Evolutionary conservation across 2,329 filamentous ascomycete species (phyloP).

Genomic region (Coniochaeta hoffmannii): DNA sequence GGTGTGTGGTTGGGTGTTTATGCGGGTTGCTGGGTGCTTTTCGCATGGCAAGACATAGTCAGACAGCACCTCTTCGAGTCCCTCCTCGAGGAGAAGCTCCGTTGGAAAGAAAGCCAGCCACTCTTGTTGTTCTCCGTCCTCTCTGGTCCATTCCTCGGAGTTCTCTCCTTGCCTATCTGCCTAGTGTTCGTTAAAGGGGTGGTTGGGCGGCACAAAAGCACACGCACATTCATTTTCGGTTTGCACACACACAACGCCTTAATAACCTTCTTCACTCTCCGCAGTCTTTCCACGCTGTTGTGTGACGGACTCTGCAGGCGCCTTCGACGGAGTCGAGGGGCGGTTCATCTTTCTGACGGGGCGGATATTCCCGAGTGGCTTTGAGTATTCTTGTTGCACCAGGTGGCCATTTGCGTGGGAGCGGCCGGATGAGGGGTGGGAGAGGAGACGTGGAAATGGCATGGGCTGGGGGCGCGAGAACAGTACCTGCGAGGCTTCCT

Average conservation of each 20-base stretch:
- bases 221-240: neutral
- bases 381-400: neutral
- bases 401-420: neutral
- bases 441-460: neutral
- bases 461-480: neutral
- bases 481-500: too few relatives aligned
- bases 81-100: neutral
- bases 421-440: neutral
- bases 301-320: neutral
- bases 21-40: too few relatives aligned
- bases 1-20: slow-evolving; percentile 3
- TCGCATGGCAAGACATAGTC: neutral
- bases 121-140: neutral
- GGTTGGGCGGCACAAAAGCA: neutral
- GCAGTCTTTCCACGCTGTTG: neutral
- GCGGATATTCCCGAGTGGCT: neutral
- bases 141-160: neutral
- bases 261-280: neutral
- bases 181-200: neutral
- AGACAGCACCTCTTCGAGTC: neutral
- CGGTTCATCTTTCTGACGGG: neutral
- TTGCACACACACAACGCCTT: neutral
- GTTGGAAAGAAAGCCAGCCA: neutral
- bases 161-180: neutral
- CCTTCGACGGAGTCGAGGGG: neutral